Conservation (phyloP, 768 basidiomycete species). For the Boletus coccyginus region DNA sequence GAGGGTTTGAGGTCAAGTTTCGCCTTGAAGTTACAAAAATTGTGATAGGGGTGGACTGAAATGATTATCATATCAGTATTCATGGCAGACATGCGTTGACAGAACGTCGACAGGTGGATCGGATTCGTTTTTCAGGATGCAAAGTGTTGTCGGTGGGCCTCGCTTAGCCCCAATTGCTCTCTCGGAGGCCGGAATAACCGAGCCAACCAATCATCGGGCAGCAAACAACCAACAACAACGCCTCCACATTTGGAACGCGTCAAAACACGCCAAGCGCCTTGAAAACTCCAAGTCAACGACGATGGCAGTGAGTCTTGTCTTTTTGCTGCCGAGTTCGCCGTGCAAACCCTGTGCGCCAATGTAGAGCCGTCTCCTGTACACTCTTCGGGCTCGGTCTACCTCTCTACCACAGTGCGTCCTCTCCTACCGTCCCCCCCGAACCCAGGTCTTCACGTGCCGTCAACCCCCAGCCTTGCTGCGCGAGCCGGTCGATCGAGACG, state of each 20-base stretch:
- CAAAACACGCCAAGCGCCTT: not conserved
- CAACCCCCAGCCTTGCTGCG: conserved; percentile 17
- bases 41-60: no score
- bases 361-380: conserved; percentile 21
- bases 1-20: no score
- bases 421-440: not conserved
- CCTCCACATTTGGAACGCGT: conserved; percentile 19
- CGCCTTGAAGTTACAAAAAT: no score
- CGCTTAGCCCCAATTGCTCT: no score
- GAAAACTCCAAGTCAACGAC: conserved; percentile 15
- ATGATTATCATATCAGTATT: not conserved
- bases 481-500: conserved; percentile 46
- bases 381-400: conserved; percentile 19
- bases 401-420: conserved; percentile 12
- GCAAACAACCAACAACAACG: conserved; percentile 19
- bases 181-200: no score
- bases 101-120: no score
- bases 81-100: not conserved
- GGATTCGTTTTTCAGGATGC: no score
- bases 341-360: not conserved
- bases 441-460: not conserved
- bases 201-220: no score
- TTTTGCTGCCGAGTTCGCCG: not conserved
- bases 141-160: no score
- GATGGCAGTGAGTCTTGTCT: conserved; percentile 30